A percentile compares a stretch with the other conserved stretches of the same genome.
Evolutionary conservation across 2,329 filamentous ascomycete species (phyloP).

Genomic region (Diaporthe batatas): DNA sequence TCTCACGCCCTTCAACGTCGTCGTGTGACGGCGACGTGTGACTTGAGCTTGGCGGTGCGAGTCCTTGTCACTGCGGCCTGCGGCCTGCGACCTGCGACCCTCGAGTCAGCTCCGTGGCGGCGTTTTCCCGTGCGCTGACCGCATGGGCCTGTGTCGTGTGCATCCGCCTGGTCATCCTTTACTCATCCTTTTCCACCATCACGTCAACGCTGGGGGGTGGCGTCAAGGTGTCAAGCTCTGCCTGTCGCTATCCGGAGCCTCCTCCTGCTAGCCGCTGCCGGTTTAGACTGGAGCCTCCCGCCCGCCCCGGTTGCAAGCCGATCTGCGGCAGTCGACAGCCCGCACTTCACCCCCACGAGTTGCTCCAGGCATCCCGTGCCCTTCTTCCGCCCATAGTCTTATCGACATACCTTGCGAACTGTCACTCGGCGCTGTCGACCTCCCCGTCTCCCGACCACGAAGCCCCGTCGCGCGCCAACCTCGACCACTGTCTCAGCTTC

Average conservation of each 20-base stretch:
- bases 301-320: conserved; percentile 28
- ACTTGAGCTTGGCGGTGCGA: conserved; percentile 21
- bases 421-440: neutral
- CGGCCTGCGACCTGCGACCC: conserved; percentile 1
- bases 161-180: conserved; percentile 15
- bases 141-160: conserved; percentile 25
- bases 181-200: conserved; percentile 31
- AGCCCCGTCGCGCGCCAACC: neutral
- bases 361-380: conserved; percentile 5
- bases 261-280: conserved; percentile 37
- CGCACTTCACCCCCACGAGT: neutral
- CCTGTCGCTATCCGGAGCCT: conserved; percentile 10
- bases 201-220: conserved; percentile 38
- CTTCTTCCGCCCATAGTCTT: neutral
- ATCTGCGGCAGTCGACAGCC: conserved; percentile 26
- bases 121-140: conserved; percentile 19
- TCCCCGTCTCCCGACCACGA: neutral
- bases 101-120: conserved; percentile 19
- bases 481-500: conserved; percentile 1
- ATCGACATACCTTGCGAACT: neutral
- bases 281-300: conserved; percentile 17
- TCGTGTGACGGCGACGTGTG: conserved; percentile 31
- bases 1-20: conserved; percentile 7
- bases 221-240: conserved; percentile 25
- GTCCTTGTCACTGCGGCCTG: conserved; percentile 7